phyloP scores from a whole-genome alignment of 2,329 filamentous ascomycete genomes.

The Hirsutella rhossiliensis region DNA sequence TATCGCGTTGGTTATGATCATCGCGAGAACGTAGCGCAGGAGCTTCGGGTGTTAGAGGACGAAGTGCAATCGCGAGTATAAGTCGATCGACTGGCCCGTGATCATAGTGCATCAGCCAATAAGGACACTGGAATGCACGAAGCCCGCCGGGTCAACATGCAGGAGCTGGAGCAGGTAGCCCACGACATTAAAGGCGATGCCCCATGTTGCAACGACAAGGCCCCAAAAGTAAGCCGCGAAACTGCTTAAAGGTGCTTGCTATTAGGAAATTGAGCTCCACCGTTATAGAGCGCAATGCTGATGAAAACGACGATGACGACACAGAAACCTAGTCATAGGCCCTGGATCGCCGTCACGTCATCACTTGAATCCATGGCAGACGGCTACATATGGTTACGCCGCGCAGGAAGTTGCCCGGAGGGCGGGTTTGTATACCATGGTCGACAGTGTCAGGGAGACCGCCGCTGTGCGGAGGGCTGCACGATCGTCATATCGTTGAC shows the following conservation, averaged over 20 bases:
- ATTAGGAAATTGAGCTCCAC: slow-evolving; percentile 16
- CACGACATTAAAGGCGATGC: slow-evolving; percentile 19
- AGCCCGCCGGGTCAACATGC: slow-evolving; percentile 1
- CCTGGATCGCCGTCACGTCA: not conserved
- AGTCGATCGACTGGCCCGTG: slow-evolving; percentile 46
- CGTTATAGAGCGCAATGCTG: slow-evolving; percentile 14
- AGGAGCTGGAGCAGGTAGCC: slow-evolving; percentile 33
- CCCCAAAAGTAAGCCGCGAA: slow-evolving; percentile 20
- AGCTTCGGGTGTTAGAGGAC: slow-evolving; percentile 37
- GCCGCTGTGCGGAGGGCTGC: no score
- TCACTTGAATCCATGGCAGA: not conserved
- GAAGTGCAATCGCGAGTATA: slow-evolving; percentile 51
- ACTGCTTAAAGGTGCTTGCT: slow-evolving; percentile 13
- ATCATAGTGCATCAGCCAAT: slow-evolving; percentile 35
- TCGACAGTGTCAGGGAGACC: no score
- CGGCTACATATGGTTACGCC: no score
- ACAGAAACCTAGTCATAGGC: not conserved
- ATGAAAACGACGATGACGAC: slow-evolving; percentile 10
- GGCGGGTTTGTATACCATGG: no score
- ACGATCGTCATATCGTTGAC: no score
- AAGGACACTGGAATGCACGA: slow-evolving; percentile 14
- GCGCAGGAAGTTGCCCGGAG: no score
- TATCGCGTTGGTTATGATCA: slow-evolving; percentile 44
- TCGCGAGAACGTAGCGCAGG: slow-evolving; percentile 36
- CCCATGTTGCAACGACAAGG: slow-evolving; percentile 14